A percentile compares a stretch with the other conserved stretches of the same genome.
phyloP scores from a whole-genome alignment of 805 yeast species.

The Scheffersomyces amazonensis region DNA sequence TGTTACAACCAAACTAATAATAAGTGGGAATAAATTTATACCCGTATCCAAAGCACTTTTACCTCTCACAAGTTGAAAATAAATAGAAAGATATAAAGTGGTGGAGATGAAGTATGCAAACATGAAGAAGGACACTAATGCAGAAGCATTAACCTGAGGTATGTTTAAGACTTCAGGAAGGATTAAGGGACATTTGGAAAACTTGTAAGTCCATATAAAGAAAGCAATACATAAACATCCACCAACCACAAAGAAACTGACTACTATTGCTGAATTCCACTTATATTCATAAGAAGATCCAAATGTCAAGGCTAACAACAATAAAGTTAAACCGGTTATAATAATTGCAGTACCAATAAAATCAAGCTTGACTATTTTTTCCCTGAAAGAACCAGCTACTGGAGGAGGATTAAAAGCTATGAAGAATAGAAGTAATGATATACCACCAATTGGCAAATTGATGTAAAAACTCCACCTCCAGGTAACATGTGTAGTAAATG shows the following conservation, averaged over 20 bases:
- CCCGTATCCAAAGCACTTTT: constrained; percentile 30
- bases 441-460: constrained; percentile 63
- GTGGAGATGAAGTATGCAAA: constrained; percentile 35
- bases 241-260: constrained; percentile 47
- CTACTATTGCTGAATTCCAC: constrained; percentile 55
- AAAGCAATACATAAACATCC: constrained; percentile 29
- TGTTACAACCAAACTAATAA: constrained; percentile 33
- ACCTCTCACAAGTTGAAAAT: constrained; percentile 46
- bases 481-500: constrained; percentile 53
- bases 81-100: constrained; percentile 21
- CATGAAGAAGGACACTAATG: constrained; percentile 25
- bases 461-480: constrained; percentile 79
- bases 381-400: constrained; percentile 31
- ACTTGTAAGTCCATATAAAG: constrained; percentile 35
- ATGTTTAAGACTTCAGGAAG: constrained; percentile 37
- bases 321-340: constrained; percentile 39
- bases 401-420: constrained; percentile 44
- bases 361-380: constrained; percentile 43
- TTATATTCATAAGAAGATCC: constrained; percentile 45
- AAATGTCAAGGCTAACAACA: constrained; percentile 48
- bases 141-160: constrained; percentile 34
- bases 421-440: constrained; percentile 34
- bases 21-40: constrained; percentile 37
- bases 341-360: constrained; percentile 42
- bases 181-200: constrained; percentile 42